Percentiles rank a stretch among this genome's conserved stretches.
phyloP scores from a whole-genome alignment of 495 filamentous ascomycete genomes.

The Penicillium tannophilum region DNA sequence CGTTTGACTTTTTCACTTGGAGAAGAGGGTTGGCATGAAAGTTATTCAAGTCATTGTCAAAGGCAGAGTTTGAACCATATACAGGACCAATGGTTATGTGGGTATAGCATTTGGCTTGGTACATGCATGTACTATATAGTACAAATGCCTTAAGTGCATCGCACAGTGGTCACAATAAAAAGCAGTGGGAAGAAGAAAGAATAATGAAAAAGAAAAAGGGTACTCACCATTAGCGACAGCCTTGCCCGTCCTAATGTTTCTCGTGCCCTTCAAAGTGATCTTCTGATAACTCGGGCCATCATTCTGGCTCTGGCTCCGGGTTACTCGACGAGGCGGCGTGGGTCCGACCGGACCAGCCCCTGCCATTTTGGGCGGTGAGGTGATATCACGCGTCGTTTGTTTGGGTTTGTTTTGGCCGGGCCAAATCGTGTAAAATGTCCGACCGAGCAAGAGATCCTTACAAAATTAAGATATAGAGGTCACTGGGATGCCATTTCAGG shows the following conservation, averaged over 20 bases:
- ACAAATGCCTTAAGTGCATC: not conserved
- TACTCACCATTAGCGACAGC: not conserved
- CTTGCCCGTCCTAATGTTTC: not conserved
- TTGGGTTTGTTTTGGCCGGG: not conserved
- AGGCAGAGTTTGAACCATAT: not conserved
- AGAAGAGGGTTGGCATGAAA: not conserved
- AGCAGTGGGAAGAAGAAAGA: not conserved
- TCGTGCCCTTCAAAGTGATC: not conserved
- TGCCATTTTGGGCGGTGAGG: slow-evolving; percentile 25
- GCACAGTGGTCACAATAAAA: not conserved
- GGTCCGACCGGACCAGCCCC: slow-evolving; percentile 3
- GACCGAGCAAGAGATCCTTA: not conserved
- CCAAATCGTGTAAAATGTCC: not conserved
- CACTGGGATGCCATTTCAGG: not conserved
- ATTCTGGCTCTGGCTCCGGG: slow-evolving; percentile 29
- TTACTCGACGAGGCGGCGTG: slow-evolving; percentile 21
- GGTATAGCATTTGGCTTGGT: not conserved
- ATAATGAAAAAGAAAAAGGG: not conserved
- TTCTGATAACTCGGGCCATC: slow-evolving; percentile 4
- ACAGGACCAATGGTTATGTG: too few relatives aligned
- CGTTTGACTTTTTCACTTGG: not conserved
- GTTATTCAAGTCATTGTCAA: too few relatives aligned
- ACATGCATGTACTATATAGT: not conserved
- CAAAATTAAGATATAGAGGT: too few relatives aligned
- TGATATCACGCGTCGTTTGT: not conserved